phyloP scores from a whole-genome alignment of 371 early-diverging fungal species.

The Mortierella sp. region DNA sequence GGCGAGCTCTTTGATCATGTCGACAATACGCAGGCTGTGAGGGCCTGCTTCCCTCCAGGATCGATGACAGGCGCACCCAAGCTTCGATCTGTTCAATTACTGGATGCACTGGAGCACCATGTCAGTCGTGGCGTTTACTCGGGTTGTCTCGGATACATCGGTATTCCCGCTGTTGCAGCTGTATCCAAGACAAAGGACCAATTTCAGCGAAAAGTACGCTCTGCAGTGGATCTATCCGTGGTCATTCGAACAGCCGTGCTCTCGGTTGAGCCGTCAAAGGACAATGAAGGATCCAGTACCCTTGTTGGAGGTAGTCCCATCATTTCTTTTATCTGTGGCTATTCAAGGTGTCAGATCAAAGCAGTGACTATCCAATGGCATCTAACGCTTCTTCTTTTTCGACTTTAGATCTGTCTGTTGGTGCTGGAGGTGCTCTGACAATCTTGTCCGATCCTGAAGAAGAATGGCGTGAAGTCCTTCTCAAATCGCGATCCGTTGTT shows the following conservation, averaged over 20 bases:
- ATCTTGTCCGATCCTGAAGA: conserved; percentile 83
- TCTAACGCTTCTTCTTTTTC: background rate
- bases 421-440: conserved; percentile 96
- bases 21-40: conserved; percentile 78
- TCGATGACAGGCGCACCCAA: conserved; percentile 99
- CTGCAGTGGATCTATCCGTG: conserved; percentile 41
- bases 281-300: conserved; percentile 20
- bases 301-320: conserved; percentile 19
- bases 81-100: conserved; percentile 81
- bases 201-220: conserved; percentile 73
- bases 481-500: conserved; percentile 71
- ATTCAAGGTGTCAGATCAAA: background rate
- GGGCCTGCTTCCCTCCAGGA: conserved; percentile 91
- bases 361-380: too few species aligned
- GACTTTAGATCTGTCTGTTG: conserved; percentile 71
- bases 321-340: background rate
- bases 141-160: conserved; percentile 90
- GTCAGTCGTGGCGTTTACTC: conserved; percentile 89
- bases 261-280: conserved; percentile 16
- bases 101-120: conserved; percentile 79
- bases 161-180: conserved; percentile 57
- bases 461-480: conserved; percentile 87
- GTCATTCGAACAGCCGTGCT: conserved; percentile 51
- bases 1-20: conserved; percentile 70
- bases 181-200: background rate